Conservation (phyloP, 2,329 filamentous ascomycete species). For the Coniochaeta pulveracea region DNA sequence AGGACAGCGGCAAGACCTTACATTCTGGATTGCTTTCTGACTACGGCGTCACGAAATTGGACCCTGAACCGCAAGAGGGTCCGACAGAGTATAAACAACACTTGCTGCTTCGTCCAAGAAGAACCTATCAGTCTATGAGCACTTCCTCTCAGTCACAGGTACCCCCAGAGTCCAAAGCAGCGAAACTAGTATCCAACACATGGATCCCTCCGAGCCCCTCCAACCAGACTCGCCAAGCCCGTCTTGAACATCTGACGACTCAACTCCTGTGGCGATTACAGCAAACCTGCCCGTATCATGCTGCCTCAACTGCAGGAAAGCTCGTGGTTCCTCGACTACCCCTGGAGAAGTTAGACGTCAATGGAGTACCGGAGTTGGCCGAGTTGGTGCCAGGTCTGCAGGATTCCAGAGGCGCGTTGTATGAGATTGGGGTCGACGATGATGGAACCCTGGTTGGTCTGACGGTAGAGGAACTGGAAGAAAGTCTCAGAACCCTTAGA, state of each 20-base stretch:
- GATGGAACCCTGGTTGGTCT: slow-evolving; percentile 85
- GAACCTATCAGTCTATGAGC: slow-evolving; percentile 61
- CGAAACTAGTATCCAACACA: slow-evolving; percentile 17
- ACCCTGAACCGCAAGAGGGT: slow-evolving; percentile 86
- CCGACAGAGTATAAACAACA: slow-evolving; percentile 97
- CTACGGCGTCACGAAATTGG: slow-evolving; percentile 62
- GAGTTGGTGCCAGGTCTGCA: slow-evolving; percentile 70
- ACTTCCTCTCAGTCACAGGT: slow-evolving; percentile 35
- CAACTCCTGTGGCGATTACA: slow-evolving; percentile 91
- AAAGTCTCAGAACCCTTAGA: slow-evolving; percentile 74
- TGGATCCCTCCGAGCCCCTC: slow-evolving; percentile 18
- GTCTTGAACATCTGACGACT: slow-evolving; percentile 84
- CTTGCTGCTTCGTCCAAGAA: slow-evolving; percentile 67
- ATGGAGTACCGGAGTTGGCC: slow-evolving; percentile 33
- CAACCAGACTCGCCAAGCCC: slow-evolving; percentile 65
- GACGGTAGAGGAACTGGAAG: slow-evolving; percentile 81
- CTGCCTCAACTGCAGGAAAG: slow-evolving; percentile 58
- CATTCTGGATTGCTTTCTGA: slow-evolving; percentile 39
- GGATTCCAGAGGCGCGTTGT: slow-evolving; percentile 84
- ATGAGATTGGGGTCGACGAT: slow-evolving; percentile 93
- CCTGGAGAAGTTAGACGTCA: slow-evolving; percentile 41
- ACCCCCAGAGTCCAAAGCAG: slow-evolving; percentile 15
- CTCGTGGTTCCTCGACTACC: slow-evolving; percentile 67
- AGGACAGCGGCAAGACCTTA: slow-evolving; percentile 25
- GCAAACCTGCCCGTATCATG: slow-evolving; percentile 86